phyloP scores from a whole-genome alignment of 108 stramenopile genomes.

The Fistulifera pelliculosa region DNA sequence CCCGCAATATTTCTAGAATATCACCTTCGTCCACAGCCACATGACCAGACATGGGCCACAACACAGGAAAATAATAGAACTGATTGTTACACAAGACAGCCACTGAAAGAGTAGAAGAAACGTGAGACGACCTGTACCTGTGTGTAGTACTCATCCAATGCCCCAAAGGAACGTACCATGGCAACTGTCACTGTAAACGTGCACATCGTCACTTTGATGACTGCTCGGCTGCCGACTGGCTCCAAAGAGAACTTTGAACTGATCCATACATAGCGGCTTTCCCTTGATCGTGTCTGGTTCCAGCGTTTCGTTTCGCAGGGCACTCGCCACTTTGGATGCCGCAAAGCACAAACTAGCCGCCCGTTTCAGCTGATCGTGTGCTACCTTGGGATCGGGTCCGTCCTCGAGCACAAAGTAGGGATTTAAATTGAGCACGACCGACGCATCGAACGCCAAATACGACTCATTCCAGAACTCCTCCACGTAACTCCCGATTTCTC shows the following conservation, averaged over 20 bases:
- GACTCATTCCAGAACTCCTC: constrained; percentile 87
- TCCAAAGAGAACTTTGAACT: constrained; percentile 28
- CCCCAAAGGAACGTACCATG: not conserved
- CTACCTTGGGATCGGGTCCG: constrained; percentile 70
- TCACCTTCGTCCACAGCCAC: constrained; percentile 76
- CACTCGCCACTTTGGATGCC: constrained; percentile 54
- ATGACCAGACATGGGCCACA: constrained; percentile 54
- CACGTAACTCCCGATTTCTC: constrained; percentile 58
- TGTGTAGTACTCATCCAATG: not conserved
- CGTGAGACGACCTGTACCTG: not conserved
- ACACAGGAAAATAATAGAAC: constrained; percentile 73
- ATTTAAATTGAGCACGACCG: constrained; percentile 80
- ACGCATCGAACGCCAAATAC: constrained; percentile 72
- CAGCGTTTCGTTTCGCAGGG: constrained; percentile 50
- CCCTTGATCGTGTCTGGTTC: constrained; percentile 61
- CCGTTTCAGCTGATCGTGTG: constrained; percentile 49
- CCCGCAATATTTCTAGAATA: constrained; percentile 59
- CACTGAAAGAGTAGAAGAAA: constrained; percentile 25
- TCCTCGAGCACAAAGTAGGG: constrained; percentile 84
- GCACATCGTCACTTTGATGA: not conserved
- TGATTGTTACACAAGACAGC: constrained; percentile 62
- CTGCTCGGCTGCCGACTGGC: not conserved
- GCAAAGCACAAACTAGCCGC: constrained; percentile 72
- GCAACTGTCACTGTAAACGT: constrained; percentile 1
- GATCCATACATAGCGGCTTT: constrained; percentile 80